Evolutionary conservation across 192 early-diverging fungal genomes (phyloP).

Genomic region (Coemansia nantahalensis): DNA sequence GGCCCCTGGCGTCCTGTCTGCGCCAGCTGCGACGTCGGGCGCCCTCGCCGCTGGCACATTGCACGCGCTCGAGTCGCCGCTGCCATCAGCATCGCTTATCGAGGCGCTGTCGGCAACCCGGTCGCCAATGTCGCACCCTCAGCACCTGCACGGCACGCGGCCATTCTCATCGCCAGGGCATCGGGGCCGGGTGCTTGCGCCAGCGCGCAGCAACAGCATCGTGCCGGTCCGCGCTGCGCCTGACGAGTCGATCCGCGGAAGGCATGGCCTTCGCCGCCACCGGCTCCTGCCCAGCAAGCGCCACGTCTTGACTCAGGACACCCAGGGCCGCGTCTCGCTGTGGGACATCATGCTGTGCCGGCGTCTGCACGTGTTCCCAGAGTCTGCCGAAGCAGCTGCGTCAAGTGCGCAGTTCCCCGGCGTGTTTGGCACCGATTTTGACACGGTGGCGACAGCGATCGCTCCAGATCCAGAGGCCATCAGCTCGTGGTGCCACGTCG

Average conservation of each 20-base stretch:
- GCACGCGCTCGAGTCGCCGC: slow-evolving; percentile 41
- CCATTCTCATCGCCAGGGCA: not conserved
- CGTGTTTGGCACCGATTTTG: slow-evolving; percentile 43
- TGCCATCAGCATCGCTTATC: slow-evolving; percentile 36
- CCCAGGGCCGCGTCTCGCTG: slow-evolving; percentile 70
- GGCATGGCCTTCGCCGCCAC: slow-evolving; percentile 65
- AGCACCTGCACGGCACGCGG: not conserved
- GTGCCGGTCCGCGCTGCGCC: slow-evolving; percentile 38
- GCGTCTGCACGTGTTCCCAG: slow-evolving; percentile 51
- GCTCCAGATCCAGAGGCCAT: slow-evolving; percentile 66
- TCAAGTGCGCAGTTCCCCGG: slow-evolving; percentile 53
- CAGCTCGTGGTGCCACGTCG: slow-evolving; percentile 89
- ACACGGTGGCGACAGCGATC: slow-evolving; percentile 20
- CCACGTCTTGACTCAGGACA: slow-evolving; percentile 82
- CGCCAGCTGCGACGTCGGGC: too few species aligned
- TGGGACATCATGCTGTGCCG: slow-evolving; percentile 89
- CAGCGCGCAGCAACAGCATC: not conserved
- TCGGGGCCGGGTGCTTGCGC: not conserved
- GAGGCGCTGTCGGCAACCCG: not conserved
- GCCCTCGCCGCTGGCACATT: slow-evolving; percentile 1
- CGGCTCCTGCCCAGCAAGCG: slow-evolving; percentile 79
- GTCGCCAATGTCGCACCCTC: not conserved
- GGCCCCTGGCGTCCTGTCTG: too few species aligned
- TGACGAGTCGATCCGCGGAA: slow-evolving; percentile 51
- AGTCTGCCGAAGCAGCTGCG: slow-evolving; percentile 55